Evolutionary conservation across 345 rosid genomes (phyloP).

Genomic region (Stellera chamaejasme): DNA sequence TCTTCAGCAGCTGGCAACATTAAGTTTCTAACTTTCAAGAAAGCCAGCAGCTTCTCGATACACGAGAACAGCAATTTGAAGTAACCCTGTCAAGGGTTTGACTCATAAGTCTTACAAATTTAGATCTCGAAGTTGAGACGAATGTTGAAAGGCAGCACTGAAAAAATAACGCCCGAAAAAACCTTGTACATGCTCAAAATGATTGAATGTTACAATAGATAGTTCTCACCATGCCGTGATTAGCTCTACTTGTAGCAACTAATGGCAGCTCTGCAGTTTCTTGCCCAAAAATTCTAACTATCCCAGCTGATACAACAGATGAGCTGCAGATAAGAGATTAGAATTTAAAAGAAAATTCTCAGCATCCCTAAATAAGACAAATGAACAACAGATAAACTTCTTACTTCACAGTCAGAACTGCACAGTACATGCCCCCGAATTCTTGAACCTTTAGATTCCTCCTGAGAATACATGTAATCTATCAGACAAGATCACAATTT

Average conservation of each 20-base stretch:
- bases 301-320: slow-evolving; percentile 73
- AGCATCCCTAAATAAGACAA: slow-evolving; percentile 1
- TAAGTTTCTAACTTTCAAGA: slow-evolving; percentile 49
- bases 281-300: slow-evolving; percentile 70
- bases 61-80: slow-evolving; percentile 63
- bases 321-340: slow-evolving; percentile 34
- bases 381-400: slow-evolving; percentile 15
- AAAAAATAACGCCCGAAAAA: background rate
- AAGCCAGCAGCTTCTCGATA: slow-evolving; percentile 59
- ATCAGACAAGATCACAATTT: background rate
- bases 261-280: slow-evolving; percentile 94
- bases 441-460: slow-evolving; percentile 76
- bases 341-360: slow-evolving; percentile 2
- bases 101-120: background rate
- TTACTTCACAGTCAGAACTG: slow-evolving; percentile 79
- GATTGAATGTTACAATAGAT: background rate
- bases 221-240: slow-evolving; percentile 62
- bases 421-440: slow-evolving; percentile 85
- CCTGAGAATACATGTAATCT: slow-evolving; percentile 21
- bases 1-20: slow-evolving; percentile 82
- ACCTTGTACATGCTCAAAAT: too few species aligned
- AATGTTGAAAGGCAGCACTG: too few species aligned
- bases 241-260: slow-evolving; percentile 69
- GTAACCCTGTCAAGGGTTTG: slow-evolving; percentile 43
- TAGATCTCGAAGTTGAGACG: too few species aligned